These are phyloP conservation scores for Trichoderma asperelloides DNA, from an alignment of 495 filamentous ascomycete genomes.

Conservation along the genomic window DNA sequence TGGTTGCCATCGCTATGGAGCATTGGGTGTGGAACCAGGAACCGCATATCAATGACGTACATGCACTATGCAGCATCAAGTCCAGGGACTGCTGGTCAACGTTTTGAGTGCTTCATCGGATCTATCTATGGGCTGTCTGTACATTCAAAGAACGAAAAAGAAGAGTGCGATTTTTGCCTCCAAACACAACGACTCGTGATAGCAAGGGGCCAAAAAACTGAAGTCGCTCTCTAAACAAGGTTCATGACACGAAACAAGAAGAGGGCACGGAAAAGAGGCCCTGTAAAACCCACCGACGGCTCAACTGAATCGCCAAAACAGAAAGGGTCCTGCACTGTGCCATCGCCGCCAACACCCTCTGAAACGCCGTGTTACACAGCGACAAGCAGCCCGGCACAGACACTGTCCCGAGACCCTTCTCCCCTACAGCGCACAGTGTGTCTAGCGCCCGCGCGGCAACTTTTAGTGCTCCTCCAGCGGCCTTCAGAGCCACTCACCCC, in stretches of 20 bases:
- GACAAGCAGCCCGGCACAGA: neutral
- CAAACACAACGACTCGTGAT: no score
- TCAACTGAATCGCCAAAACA: neutral
- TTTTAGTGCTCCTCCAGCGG: no score
- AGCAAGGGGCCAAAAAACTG: no score
- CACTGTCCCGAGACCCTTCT: neutral
- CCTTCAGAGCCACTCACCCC: no score
- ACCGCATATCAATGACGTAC: neutral
- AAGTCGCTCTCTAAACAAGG: neutral
- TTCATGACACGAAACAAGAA: neutral
- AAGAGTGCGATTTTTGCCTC: no score
- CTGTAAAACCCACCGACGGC: neutral
- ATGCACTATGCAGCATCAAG: neutral
- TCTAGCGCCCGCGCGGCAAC: neutral
- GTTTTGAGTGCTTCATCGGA: neutral
- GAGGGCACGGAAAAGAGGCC: neutral
- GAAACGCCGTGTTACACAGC: neutral
- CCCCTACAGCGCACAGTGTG: neutral
- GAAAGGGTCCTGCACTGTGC: neutral
- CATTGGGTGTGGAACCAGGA: neutral
- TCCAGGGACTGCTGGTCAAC: neutral
- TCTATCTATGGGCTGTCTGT: neutral
- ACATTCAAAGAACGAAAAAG: neutral
- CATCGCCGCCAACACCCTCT: neutral
- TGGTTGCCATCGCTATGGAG: neutral